Evolutionary conservation across 2,329 filamentous ascomycete species (phyloP).

Genomic region (Beauveria sp.): DNA sequence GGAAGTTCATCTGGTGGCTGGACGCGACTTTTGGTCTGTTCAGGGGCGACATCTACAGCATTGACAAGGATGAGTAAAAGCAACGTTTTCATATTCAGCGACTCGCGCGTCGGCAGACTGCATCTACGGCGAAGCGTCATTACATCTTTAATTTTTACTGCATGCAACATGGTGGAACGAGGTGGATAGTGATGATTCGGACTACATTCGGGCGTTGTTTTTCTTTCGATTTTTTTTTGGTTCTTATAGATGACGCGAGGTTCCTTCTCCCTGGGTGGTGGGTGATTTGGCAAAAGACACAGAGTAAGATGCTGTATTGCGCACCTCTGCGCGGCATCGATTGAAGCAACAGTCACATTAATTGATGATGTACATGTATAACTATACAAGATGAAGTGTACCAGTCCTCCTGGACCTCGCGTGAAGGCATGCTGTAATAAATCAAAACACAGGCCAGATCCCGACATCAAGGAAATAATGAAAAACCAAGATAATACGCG

Average conservation of each 20-base stretch:
- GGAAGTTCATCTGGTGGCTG: conserved; percentile 58
- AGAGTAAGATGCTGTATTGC: neutral
- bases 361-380: conserved; percentile 6
- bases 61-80: conserved; percentile 49
- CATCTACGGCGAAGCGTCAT: neutral
- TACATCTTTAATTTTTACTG: neutral
- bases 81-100: neutral
- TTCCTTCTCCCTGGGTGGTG: neutral
- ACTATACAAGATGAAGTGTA: conserved; percentile 8
- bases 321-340: neutral
- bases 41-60: conserved; percentile 47
- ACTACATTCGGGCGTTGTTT: neutral
- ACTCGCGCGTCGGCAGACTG: neutral
- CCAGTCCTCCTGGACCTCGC: neutral
- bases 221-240: neutral
- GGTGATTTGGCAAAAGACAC: neutral
- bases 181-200: neutral
- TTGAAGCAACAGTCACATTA: neutral
- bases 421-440: neutral
- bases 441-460: neutral
- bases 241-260: neutral
- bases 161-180: neutral
- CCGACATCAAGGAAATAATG: neutral
- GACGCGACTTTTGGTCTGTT: conserved; percentile 52
- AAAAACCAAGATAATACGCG: neutral